A percentile compares a stretch with the other conserved stretches of the same genome.
phyloP scores from a whole-genome alignment of 257 asterid genomes.

The Solanum corneliomulleri region DNA sequence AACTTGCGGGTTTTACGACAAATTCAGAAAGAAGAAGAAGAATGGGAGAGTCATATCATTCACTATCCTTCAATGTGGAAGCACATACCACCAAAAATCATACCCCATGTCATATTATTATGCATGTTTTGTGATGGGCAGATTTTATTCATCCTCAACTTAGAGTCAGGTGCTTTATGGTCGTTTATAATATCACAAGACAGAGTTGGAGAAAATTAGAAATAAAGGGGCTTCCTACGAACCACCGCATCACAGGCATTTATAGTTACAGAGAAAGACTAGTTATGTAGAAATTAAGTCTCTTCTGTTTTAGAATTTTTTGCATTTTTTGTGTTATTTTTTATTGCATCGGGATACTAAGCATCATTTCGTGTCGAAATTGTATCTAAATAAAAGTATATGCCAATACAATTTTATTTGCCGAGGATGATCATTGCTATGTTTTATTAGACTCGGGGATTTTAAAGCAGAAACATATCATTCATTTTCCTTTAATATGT shows the following conservation, averaged over 20 bases:
- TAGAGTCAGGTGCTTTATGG: neutral
- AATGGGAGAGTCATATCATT: neutral
- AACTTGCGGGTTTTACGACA: neutral
- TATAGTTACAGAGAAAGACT: neutral
- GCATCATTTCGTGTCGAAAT: neutral
- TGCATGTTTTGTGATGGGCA: too few species aligned
- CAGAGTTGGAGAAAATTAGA: neutral
- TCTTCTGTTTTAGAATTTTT: neutral
- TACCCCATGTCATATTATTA: too few species aligned
- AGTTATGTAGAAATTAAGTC: neutral
- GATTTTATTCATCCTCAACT: too few species aligned
- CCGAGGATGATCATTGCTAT: neutral
- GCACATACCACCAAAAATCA: too few species aligned
- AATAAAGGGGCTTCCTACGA: neutral
- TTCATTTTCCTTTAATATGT: neutral
- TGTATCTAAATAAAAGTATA: too few species aligned
- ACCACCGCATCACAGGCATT: neutral
- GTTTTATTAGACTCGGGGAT: neutral
- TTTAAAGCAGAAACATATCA: neutral
- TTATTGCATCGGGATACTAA: neutral
- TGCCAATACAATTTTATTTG: too few species aligned
- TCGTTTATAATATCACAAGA: too few species aligned
- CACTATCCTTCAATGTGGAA: too few species aligned
- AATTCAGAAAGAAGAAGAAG: neutral
- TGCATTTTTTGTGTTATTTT: neutral